A percentile compares a stretch with the other conserved stretches of the same genome.
Evolutionary conservation across 495 filamentous ascomycete genomes (phyloP).

Genomic region (Penicillium daleae): DNA sequence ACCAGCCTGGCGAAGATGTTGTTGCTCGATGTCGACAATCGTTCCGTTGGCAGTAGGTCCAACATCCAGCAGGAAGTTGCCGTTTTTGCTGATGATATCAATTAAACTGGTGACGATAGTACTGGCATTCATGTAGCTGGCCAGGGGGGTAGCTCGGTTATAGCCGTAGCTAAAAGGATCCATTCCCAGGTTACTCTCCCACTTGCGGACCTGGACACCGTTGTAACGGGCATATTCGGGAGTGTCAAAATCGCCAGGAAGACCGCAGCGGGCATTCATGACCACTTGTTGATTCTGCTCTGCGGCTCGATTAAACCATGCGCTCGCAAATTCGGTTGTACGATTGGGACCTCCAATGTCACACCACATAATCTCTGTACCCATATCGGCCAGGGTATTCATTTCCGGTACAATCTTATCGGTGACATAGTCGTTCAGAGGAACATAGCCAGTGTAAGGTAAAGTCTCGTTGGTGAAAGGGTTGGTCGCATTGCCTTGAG

Average conservation of each 20-base stretch:
- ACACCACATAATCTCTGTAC: constrained; percentile 62
- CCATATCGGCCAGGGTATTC: constrained; percentile 50
- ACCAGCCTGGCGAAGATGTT: constrained; percentile 51
- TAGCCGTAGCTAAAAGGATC: constrained; percentile 60
- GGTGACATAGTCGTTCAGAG: constrained; percentile 49
- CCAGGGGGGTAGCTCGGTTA: constrained; percentile 52
- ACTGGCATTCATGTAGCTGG: constrained; percentile 54
- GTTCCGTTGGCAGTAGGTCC: constrained; percentile 57
- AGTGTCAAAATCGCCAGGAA: constrained; percentile 55
- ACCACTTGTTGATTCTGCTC: constrained; percentile 48
- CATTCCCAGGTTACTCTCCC: constrained; percentile 59
- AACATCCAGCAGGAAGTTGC: constrained; percentile 59
- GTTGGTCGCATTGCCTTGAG: constrained; percentile 44
- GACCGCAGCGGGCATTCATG: constrained; percentile 57
- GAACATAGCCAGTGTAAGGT: constrained; percentile 53
- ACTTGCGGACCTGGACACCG: constrained; percentile 55
- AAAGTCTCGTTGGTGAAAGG: constrained; percentile 51
- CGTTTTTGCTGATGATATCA: constrained; percentile 60
- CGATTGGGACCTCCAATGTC: constrained; percentile 56
- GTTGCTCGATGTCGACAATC: constrained; percentile 51
- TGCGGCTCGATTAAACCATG: constrained; percentile 49
- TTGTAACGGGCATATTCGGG: constrained; percentile 54
- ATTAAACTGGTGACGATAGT: constrained; percentile 49
- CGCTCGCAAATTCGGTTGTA: constrained; percentile 50
- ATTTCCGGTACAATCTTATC: constrained; percentile 58